phyloP scores from a whole-genome alignment of 768 basidiomycete species.

The Brasilioporus rufonigricans region DNA sequence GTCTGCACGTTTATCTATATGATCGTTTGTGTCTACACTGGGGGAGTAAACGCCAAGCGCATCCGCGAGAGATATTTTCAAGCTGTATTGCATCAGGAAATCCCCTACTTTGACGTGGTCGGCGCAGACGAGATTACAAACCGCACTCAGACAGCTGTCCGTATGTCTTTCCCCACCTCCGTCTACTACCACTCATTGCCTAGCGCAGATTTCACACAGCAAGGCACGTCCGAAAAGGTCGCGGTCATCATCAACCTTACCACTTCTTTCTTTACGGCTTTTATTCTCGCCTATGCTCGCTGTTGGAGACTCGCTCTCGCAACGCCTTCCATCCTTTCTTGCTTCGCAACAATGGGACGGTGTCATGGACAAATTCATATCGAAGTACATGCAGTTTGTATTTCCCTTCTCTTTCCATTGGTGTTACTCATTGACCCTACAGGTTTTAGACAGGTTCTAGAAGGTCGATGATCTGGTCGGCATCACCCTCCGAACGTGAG shows the following conservation, averaged over 20 bases:
- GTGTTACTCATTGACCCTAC: too few species aligned
- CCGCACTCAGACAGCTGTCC: slow-evolving; percentile 85
- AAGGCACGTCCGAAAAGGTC: slow-evolving; percentile 92
- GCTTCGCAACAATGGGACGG: slow-evolving; percentile 73
- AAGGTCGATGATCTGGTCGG: too few species aligned
- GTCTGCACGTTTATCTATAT: too few species aligned
- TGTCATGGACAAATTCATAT: slow-evolving; percentile 67
- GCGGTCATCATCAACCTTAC: slow-evolving; percentile 64
- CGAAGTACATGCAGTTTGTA: slow-evolving; percentile 66
- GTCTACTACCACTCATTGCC: not conserved
- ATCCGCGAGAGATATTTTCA: too few species aligned
- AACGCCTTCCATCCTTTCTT: slow-evolving; percentile 77
- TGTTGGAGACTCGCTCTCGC: slow-evolving; percentile 85
- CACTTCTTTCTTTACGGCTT: slow-evolving; percentile 75
- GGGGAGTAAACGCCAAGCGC: slow-evolving; percentile 79
- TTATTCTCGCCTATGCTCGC: slow-evolving; percentile 65
- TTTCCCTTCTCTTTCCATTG: not conserved
- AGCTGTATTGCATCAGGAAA: slow-evolving; percentile 81
- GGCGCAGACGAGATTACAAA: slow-evolving; percentile 96
- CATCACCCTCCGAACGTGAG: too few species aligned
- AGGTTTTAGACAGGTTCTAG: too few species aligned
- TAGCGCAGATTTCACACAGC: slow-evolving; percentile 74
- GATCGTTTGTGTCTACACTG: too few species aligned
- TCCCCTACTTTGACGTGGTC: slow-evolving; percentile 87
- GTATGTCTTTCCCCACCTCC: slow-evolving; percentile 38